A percentile compares a stretch with the other conserved stretches of the same genome.
These are phyloP conservation scores for Kwoniella heveanensis DNA, from an alignment of 768 basidiomycete genomes.

Conservation along the genomic window DNA sequence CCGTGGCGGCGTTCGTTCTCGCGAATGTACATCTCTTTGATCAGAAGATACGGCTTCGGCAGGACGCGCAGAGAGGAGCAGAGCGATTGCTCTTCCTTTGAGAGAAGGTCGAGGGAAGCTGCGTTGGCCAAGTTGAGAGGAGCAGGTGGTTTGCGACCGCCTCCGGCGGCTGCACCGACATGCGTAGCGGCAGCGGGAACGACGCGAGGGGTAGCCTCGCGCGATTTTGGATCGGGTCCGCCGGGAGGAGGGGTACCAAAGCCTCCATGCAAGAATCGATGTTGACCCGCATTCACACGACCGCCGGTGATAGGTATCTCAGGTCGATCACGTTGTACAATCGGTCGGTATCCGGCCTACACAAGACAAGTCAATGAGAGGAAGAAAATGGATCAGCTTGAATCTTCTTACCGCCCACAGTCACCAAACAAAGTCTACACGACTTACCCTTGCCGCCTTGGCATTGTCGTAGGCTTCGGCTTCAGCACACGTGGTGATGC, in stretches of 20 bases:
- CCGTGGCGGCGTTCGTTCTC: slow-evolving; percentile 90
- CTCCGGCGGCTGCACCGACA: background rate
- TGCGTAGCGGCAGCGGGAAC: slow-evolving; percentile 2
- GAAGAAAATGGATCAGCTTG: background rate
- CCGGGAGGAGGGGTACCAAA: slow-evolving; percentile 38
- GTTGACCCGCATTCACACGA: slow-evolving; percentile 46
- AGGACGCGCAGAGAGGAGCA: slow-evolving; percentile 88
- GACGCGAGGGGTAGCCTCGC: slow-evolving; percentile 32
- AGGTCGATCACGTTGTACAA: slow-evolving; percentile 29
- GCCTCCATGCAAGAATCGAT: slow-evolving; percentile 43
- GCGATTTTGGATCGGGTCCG: slow-evolving; percentile 22
- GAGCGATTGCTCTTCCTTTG: slow-evolving; percentile 79
- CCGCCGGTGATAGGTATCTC: slow-evolving; percentile 34
- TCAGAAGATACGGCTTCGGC: slow-evolving; percentile 90
- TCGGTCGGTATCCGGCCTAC: slow-evolving; percentile 46
- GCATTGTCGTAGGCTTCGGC: slow-evolving; percentile 86
- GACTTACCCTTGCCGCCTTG: slow-evolving; percentile 68
- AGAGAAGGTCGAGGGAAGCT: slow-evolving; percentile 84
- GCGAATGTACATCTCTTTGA: slow-evolving; percentile 91
- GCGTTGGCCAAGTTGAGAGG: slow-evolving; percentile 90
- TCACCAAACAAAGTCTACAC: background rate
- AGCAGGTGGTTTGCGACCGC: slow-evolving; percentile 22
- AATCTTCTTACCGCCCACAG: no score
- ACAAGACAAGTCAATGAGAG: background rate
- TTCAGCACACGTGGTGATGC: slow-evolving; percentile 79